phyloP scores from a whole-genome alignment of 2,329 filamentous ascomycete species.

The Diaporthe citriasiana region DNA sequence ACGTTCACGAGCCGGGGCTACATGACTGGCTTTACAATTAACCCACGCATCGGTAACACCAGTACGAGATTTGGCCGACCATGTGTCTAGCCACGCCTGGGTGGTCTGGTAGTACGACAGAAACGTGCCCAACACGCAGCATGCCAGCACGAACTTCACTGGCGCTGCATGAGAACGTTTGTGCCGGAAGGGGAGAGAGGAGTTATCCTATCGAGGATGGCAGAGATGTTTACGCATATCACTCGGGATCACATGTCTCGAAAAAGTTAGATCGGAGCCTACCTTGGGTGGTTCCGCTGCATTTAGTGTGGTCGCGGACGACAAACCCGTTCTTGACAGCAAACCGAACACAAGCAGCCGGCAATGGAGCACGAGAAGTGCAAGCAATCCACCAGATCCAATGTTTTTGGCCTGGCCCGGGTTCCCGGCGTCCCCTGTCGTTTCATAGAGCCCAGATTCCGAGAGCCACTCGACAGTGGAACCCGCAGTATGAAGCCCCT shows the following conservation, averaged over 20 bases:
- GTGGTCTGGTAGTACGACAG: constrained; percentile 1
- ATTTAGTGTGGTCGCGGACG: constrained; percentile 18
- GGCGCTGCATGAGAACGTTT: not conserved
- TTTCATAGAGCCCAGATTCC: constrained; percentile 38
- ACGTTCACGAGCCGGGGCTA: constrained; percentile 6
- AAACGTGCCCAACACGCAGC: constrained; percentile 6
- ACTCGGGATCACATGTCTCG: constrained; percentile 23
- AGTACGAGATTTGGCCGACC: constrained; percentile 9
- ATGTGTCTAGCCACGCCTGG: not conserved
- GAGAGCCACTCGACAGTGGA: constrained; percentile 33
- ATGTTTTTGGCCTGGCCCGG: constrained; percentile 36
- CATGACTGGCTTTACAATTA: constrained; percentile 29
- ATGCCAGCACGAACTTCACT: not conserved
- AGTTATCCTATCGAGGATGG: not conserved
- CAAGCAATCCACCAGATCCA: constrained; percentile 41
- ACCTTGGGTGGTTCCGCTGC: constrained; percentile 19
- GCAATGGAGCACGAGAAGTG: constrained; percentile 36
- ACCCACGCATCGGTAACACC: constrained; percentile 16
- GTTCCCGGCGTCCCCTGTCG: constrained; percentile 32
- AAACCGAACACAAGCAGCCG: constrained; percentile 35
- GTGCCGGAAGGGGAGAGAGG: not conserved
- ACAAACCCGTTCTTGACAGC: constrained; percentile 36
- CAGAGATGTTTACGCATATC: constrained; percentile 10
- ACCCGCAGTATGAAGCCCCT: constrained; percentile 37
- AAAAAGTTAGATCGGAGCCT: constrained; percentile 13